These are phyloP conservation scores for Populus trichocarpa DNA, from an alignment of 441 rosid species.

Conservation along the genomic window DNA sequence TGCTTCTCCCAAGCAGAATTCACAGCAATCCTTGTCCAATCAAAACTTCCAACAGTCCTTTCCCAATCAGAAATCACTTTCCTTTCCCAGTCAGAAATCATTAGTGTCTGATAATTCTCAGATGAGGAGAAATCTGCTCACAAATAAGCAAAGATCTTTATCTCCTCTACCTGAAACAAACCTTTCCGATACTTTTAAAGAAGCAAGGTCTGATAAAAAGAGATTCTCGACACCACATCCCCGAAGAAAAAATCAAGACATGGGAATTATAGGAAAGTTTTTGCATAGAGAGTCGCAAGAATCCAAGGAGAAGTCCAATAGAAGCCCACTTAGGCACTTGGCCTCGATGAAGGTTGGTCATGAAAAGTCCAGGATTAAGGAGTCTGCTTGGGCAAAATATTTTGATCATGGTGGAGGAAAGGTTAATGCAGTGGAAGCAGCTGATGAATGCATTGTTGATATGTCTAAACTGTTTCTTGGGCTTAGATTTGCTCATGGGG, in stretches of 20 bases:
- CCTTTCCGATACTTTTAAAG: slow-evolving; percentile 73
- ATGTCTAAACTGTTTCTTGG: slow-evolving; percentile 88
- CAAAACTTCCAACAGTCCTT: not conserved
- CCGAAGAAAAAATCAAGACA: slow-evolving; percentile 45
- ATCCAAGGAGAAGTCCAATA: slow-evolving; percentile 33
- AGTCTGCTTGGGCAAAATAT: slow-evolving; percentile 74
- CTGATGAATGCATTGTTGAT: slow-evolving; percentile 70
- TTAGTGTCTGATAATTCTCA: slow-evolving; percentile 22
- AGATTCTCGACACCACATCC: slow-evolving; percentile 87
- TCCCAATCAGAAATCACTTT: slow-evolving; percentile 25
- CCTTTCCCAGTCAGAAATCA: slow-evolving; percentile 22
- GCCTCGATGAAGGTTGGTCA: slow-evolving; percentile 52
- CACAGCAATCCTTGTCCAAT: slow-evolving; percentile 1
- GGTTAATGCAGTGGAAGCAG: slow-evolving; percentile 69
- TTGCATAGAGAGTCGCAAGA: slow-evolving; percentile 37
- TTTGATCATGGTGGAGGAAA: slow-evolving; percentile 80
- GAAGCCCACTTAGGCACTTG: slow-evolving; percentile 61
- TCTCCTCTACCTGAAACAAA: slow-evolving; percentile 67
- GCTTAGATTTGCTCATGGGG: slow-evolving; percentile 88
- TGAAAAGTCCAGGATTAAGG: slow-evolving; percentile 55
- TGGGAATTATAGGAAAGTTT: slow-evolving; percentile 38
- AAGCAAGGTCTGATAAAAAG: slow-evolving; percentile 70
- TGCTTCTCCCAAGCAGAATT: slow-evolving; percentile 24
- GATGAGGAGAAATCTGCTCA: slow-evolving; percentile 44
- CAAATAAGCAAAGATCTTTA: slow-evolving; percentile 67